Evolutionary conservation across 2,329 filamentous ascomycete species (phyloP), one percentile per base, ranked within the genome.

Genomic region (Phyllosticta citribraziliensis): DNA sequence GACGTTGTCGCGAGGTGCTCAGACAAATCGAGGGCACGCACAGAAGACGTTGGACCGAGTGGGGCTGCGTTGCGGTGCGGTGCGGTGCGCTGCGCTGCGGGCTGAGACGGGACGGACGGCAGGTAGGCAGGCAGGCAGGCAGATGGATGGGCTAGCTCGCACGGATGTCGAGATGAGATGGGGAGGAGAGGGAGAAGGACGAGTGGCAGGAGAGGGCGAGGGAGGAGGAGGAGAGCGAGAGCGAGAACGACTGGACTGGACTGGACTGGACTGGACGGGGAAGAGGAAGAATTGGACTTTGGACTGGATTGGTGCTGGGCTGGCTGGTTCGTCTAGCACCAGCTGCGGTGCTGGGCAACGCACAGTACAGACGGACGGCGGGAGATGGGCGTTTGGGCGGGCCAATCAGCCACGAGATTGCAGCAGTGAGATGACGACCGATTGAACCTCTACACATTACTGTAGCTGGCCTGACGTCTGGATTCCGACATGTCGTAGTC

Each of bases 321-420:
- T 22, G 22, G 22, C 22, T 22, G 22, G 22, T 22, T 22, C 22
- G 22, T 22, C 22, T 22, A 30, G 27, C 27, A 30, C 6, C 27
- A 30, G 27, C 27, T 30, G 27, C 27, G 6, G 27, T 47, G 51
- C 20, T 50, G 58, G 58, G 33, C 52, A 30, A 55, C 51, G 57
- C 50, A 60, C 52, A 22, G 57, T 35, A 52, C 58, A 51, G 58
- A 53, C 58, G 33, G 52, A 40, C 58, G 58, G 58, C 58, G 58
- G 58, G 58, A 60, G 58, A 60, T 60, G 52, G 40, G 40, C 53
- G 55, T 52, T 50, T 22, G 58, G 52, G 52, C 40, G 40, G 58
- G 58, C 58, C 58, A 60, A 60, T 60, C 52, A 60, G 58, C 40
- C 58, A 60, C 52, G 35, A 47, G 40, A 47, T 19, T 47, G 40